phyloP scores from a whole-genome alignment of 179 eudicot species.

The Amaranthus tricolor region DNA sequence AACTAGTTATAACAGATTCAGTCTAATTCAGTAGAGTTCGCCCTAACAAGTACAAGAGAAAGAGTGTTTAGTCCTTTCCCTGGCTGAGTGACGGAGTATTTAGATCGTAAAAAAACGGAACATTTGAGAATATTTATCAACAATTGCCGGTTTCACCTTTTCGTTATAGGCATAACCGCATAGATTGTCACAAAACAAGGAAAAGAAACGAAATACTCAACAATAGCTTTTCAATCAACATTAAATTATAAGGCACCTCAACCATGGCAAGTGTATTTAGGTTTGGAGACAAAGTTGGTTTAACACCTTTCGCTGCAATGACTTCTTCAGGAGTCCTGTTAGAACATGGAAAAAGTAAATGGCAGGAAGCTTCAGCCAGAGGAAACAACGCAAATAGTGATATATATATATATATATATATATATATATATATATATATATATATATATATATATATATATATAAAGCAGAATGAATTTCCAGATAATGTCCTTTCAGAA shows the following conservation, averaged over 20 bases:
- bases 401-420: not conserved
- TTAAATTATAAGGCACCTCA: conserved; percentile 51
- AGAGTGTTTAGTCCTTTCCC: not conserved
- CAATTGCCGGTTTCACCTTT: not conserved
- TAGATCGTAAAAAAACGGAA: not conserved
- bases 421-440: not conserved
- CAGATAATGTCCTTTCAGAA: not conserved
- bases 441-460: not conserved
- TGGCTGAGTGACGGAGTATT: not conserved
- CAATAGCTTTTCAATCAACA: conserved; percentile 4
- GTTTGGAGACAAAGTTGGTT: conserved; percentile 95
- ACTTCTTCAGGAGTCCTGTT: conserved; percentile 95
- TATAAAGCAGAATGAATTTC: not conserved
- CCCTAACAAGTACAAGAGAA: too few relatives aligned
- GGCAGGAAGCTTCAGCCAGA: conserved; percentile 6
- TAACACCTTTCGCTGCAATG: conserved; percentile 96
- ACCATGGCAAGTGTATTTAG: conserved; percentile 87
- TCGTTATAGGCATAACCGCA: conserved; percentile 3
- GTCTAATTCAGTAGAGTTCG: too few relatives aligned
- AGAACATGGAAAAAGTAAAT: conserved; percentile 5
- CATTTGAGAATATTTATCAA: not conserved
- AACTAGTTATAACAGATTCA: too few relatives aligned
- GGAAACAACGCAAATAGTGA: not conserved
- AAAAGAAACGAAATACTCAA: not conserved
- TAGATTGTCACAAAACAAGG: not conserved